Evolutionary conservation across 257 asterid species (phyloP).

Genomic region (Eucommia ulmoides): DNA sequence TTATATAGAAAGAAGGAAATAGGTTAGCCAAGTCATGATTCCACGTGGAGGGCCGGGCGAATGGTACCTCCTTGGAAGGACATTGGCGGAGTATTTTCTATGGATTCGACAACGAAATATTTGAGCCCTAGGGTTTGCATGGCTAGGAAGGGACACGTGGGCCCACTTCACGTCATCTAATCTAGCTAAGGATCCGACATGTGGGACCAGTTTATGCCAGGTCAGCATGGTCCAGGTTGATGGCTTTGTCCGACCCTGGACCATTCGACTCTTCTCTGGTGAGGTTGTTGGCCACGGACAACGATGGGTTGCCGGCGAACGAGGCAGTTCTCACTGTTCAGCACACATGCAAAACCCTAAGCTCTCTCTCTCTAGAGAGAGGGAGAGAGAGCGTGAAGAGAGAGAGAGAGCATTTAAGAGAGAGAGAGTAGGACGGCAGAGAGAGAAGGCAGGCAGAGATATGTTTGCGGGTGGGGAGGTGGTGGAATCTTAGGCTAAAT

Average conservation of each 20-base stretch:
- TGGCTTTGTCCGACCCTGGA: conserved; percentile 14
- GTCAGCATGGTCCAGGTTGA: conserved; percentile 17
- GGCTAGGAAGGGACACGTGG: conserved; percentile 11
- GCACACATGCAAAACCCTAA: not conserved
- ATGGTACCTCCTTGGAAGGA: conserved; percentile 8
- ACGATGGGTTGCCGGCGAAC: conserved; percentile 25
- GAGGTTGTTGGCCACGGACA: conserved; percentile 17
- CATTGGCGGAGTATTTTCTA: conserved; percentile 11
- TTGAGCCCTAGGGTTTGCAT: conserved; percentile 2
- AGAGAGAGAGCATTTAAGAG: not conserved
- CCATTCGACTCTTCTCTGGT: conserved; percentile 2
- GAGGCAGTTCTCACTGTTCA: conserved; percentile 11
- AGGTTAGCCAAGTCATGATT: not conserved
- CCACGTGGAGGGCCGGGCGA: conserved; percentile 1
- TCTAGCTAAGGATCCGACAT: not conserved
- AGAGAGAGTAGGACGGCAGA: not conserved
- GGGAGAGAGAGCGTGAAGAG: not conserved
- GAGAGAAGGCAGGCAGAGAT: too few relatives aligned
- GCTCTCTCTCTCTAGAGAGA: not conserved
- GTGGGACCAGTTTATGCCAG: conserved; percentile 15
- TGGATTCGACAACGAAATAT: conserved; percentile 12
- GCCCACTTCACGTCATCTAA: conserved; percentile 4
- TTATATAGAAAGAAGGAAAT: not conserved
- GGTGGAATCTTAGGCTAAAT: not conserved
- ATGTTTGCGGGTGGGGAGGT: too few relatives aligned